Conservation (phyloP, 495 filamentous ascomycete genomes). For the Neurospora sp. region DNA sequence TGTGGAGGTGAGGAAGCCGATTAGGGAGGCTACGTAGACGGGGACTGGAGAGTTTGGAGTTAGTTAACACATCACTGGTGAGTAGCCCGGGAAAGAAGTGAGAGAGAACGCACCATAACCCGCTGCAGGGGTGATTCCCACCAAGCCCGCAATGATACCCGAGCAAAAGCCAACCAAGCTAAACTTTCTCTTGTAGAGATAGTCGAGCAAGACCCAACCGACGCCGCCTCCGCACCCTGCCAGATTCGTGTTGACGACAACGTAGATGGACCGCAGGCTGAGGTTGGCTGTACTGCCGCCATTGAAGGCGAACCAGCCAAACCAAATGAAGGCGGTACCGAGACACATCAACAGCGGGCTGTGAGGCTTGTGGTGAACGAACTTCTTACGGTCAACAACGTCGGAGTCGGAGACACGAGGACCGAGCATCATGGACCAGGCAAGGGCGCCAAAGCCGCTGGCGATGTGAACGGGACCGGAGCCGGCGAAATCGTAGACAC, state of each 20-base stretch:
- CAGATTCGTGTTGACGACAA: constrained; percentile 88
- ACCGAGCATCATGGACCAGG: constrained; percentile 77
- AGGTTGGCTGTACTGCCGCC: constrained; percentile 84
- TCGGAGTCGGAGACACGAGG: constrained; percentile 5
- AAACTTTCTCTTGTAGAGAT: constrained; percentile 74
- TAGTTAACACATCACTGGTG: not conserved
- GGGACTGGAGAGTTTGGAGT: constrained; percentile 43
- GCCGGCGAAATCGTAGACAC: constrained; percentile 77
- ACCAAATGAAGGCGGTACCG: constrained; percentile 90
- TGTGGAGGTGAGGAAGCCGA: constrained; percentile 70
- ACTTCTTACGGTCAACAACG: constrained; percentile 54
- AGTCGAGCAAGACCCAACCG: constrained; percentile 84
- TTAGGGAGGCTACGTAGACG: constrained; percentile 73
- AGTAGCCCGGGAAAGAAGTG: not conserved
- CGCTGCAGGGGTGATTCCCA: constrained; percentile 76
- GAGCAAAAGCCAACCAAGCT: constrained; percentile 97
- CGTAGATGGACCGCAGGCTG: constrained; percentile 81
- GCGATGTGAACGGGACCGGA: constrained; percentile 83
- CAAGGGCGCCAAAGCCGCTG: constrained; percentile 67
- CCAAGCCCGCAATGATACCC: constrained; percentile 75
- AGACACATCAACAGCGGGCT: constrained; percentile 91
- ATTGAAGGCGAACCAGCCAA: constrained; percentile 97
- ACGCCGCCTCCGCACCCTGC: constrained; percentile 72
- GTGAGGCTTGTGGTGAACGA: constrained; percentile 69
- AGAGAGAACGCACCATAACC: constrained; percentile 28